phyloP scores from a whole-genome alignment of 148 eudicot species.

The Polygonum maritimum region DNA sequence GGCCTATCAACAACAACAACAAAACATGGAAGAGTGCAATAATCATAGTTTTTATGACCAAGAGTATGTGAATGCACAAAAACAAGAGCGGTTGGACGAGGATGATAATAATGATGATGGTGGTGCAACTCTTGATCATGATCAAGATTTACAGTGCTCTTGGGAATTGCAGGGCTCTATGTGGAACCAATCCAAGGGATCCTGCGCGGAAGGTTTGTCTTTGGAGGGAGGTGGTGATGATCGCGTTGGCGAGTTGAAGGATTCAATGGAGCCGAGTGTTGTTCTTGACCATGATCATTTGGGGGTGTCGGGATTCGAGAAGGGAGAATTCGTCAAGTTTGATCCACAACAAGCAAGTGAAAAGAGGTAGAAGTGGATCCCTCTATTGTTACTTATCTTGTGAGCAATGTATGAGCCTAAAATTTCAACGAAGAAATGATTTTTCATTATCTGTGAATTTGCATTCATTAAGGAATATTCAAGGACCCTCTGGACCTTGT shows the following conservation, averaged over 20 bases:
- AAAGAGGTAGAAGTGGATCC: neutral
- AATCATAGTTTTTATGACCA: neutral
- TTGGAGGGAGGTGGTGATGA: neutral
- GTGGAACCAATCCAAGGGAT: slow-evolving; percentile 8
- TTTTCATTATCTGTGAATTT: too few relatives aligned
- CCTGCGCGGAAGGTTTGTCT: neutral
- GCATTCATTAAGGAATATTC: neutral
- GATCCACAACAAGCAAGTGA: neutral
- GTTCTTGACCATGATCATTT: slow-evolving; percentile 4
- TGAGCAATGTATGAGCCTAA: too few relatives aligned
- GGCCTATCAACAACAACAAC: neutral
- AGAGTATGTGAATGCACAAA: neutral
- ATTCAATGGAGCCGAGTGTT: neutral
- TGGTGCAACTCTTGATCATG: neutral
- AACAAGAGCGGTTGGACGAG: neutral
- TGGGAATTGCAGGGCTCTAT: slow-evolving; percentile 1
- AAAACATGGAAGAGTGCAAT: neutral
- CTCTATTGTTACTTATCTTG: neutral
- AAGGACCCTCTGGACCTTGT: neutral
- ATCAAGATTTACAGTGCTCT: neutral
- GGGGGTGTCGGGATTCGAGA: neutral
- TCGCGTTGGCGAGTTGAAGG: neutral
- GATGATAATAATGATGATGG: neutral
- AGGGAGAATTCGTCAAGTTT: neutral
- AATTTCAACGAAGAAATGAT: too few relatives aligned